phyloP scores from a whole-genome alignment of 768 basidiomycete genomes.

The Tephrocybe rancida region DNA sequence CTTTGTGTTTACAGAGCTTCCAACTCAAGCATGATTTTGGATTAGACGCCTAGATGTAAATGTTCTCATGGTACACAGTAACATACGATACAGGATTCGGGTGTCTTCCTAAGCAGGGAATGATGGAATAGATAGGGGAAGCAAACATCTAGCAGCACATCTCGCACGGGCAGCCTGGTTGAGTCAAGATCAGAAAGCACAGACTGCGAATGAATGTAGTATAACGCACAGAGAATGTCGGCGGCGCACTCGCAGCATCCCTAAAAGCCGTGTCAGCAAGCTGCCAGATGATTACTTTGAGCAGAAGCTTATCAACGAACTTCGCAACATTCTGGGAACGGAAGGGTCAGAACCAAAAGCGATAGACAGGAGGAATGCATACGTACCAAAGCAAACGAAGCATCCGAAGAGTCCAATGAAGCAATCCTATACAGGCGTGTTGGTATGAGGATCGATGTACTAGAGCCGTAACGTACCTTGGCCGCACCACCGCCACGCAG shows the following conservation, averaged over 20 bases:
- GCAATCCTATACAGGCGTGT: slow-evolving; percentile 52
- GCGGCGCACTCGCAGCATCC: slow-evolving; percentile 71
- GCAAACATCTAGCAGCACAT: slow-evolving; percentile 58
- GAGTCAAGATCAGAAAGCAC: neutral
- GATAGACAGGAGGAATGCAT: neutral
- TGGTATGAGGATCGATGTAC: too few relatives aligned
- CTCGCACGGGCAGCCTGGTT: slow-evolving; percentile 76
- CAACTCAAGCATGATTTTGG: neutral
- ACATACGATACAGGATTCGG: neutral
- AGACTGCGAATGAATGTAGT: neutral
- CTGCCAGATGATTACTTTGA: neutral
- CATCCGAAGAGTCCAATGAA: slow-evolving; percentile 62
- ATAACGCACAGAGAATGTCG: slow-evolving; percentile 68
- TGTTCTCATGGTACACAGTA: neutral
- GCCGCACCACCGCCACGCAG: slow-evolving; percentile 73
- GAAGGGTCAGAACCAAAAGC: neutral
- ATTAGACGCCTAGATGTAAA: neutral
- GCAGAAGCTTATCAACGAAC: slow-evolving; percentile 32
- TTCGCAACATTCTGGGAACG: slow-evolving; percentile 65
- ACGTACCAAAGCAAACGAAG: slow-evolving; percentile 75
- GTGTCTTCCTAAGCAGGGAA: too few relatives aligned
- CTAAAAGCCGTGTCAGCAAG: slow-evolving; percentile 31
- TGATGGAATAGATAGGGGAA: too few relatives aligned
- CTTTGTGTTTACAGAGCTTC: slow-evolving; percentile 38
- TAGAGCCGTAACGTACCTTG: slow-evolving; percentile 42